phyloP scores from a whole-genome alignment of 2,329 filamentous ascomycete genomes.

The Volutella citrinella region DNA sequence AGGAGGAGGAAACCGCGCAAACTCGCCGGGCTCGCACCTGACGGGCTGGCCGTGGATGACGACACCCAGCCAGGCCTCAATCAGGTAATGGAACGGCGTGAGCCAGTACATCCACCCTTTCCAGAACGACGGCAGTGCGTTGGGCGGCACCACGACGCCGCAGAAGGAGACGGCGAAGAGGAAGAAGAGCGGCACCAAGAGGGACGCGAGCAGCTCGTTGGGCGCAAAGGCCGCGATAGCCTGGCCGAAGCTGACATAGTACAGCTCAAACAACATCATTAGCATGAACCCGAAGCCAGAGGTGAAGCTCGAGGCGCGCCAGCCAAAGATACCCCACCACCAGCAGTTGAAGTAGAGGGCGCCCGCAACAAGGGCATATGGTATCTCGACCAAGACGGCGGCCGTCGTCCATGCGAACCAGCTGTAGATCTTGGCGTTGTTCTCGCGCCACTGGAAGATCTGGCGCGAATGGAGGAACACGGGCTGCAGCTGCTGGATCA shows the following conservation, averaged over 20 bases:
- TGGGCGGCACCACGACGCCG: conserved; percentile 64
- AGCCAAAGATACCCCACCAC: conserved; percentile 53
- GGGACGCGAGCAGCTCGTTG: conserved; percentile 63
- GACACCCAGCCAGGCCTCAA: conserved; percentile 59
- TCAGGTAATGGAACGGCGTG: conserved; percentile 65
- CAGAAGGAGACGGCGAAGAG: conserved; percentile 69
- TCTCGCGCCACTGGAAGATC: conserved; percentile 70
- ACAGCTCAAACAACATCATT: conserved; percentile 64
- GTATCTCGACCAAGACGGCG: conserved; percentile 65
- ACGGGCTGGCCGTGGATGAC: conserved; percentile 54
- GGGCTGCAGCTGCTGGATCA: conserved; percentile 77
- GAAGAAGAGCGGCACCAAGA: conserved; percentile 68
- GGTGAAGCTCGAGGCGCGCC: conserved; percentile 49
- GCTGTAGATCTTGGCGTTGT: conserved; percentile 76
- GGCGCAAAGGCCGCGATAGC: conserved; percentile 65
- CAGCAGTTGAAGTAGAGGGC: conserved; percentile 50
- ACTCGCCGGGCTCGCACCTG: conserved; percentile 52
- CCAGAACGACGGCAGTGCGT: conserved; percentile 61
- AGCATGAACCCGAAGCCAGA: conserved; percentile 62
- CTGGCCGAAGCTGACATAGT: conserved; percentile 63
- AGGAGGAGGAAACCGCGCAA: conserved; percentile 59
- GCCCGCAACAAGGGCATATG: conserved; percentile 64
- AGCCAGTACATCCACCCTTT: conserved; percentile 63
- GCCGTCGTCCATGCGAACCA: conserved; percentile 70
- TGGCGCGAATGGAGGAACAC: conserved; percentile 63